Conservation (phyloP, 352 stramenopile species). For the Aphanomyces astaci region DNA sequence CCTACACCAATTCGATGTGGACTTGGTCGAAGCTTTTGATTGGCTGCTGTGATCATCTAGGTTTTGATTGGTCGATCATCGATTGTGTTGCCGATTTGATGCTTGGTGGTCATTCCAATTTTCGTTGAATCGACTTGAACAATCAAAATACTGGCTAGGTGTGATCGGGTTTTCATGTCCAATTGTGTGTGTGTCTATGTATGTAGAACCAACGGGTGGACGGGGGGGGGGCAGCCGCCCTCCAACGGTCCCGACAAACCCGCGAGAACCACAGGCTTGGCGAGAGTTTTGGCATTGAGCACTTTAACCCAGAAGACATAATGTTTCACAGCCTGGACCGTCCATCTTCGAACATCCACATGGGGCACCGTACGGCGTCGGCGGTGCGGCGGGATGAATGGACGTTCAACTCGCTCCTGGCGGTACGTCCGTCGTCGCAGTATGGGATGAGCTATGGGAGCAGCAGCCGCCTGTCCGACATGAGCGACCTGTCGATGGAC, state of each 20-base stretch:
- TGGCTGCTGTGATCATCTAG: too few relatives aligned
- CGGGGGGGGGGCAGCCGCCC: neutral
- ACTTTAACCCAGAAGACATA: slow-evolving; percentile 8
- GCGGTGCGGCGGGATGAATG: neutral
- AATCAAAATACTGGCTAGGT: neutral
- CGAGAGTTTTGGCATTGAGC: slow-evolving; percentile 10
- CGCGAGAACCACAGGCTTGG: neutral
- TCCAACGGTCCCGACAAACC: neutral
- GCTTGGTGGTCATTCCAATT: too few relatives aligned
- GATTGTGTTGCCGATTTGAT: too few relatives aligned
- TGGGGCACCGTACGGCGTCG: neutral
- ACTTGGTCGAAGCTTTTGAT: too few relatives aligned
- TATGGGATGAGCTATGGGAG: neutral
- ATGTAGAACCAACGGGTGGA: neutral
- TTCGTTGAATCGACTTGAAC: too few relatives aligned
- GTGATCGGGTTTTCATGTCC: neutral
- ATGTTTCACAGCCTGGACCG: neutral
- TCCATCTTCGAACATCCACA: neutral
- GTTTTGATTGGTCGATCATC: too few relatives aligned
- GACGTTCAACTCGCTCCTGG: slow-evolving; percentile 4
- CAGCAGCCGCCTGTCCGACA: neutral
- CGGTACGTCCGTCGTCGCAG: neutral
- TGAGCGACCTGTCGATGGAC: slow-evolving; percentile 1
- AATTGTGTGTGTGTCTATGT: too few relatives aligned
- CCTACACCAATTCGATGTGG: too few relatives aligned